Base-by-base conservation (phyloP, 2,329 filamentous ascomycete genomes). In the Hypoxylon sp. region DNA sequence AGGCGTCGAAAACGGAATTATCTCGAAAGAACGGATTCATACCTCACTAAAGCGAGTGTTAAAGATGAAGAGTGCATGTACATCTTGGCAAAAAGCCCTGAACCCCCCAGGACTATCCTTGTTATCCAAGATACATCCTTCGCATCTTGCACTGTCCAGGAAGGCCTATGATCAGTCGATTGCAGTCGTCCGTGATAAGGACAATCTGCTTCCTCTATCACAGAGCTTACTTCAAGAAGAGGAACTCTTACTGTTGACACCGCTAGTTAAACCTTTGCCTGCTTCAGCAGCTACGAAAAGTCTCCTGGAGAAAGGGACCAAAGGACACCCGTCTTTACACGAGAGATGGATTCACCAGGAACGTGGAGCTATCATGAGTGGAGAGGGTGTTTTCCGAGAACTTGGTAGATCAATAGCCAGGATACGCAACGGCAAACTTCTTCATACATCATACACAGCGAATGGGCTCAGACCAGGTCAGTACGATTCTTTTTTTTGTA, bases 381-480 rank as follows among this genome's bases (percentile, higher is more conserved):
- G 95, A 28, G 95, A 98, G 80, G 90, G 92, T 30, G 94, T 98
- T 0, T 98, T 98, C 74, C 87, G 93, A 73, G 94, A 97, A 76
- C 86, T 98, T 23, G 95, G 95, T 1, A 89, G 93, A 73, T 93
- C 93, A 5, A 82, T 98, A n/a, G 94, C 95, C 10, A 87, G 95
- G 57, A 92, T 94, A 70, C 86, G 94, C 21, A 93, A 92, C 72
- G 93, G 94, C 19, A 93, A 96, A 75, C 88, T 98, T 5, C 83
- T 98, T 14, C 94, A 98, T 78, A 97, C 95, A 1, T 98, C 94
- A 11, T 98, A 98, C 76, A 98, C 95, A 0, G 93, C 94, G 0
- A 97, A 97, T 73, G 94, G 94, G 13, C 91, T 98, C 2, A 87
- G 94, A 38, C 94, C 94, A 78, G 85, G 85, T 87, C 69, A 77